phyloP scores from a whole-genome alignment of 108 stramenopile species.

The Cyclotella choctawhatcheeana region DNA sequence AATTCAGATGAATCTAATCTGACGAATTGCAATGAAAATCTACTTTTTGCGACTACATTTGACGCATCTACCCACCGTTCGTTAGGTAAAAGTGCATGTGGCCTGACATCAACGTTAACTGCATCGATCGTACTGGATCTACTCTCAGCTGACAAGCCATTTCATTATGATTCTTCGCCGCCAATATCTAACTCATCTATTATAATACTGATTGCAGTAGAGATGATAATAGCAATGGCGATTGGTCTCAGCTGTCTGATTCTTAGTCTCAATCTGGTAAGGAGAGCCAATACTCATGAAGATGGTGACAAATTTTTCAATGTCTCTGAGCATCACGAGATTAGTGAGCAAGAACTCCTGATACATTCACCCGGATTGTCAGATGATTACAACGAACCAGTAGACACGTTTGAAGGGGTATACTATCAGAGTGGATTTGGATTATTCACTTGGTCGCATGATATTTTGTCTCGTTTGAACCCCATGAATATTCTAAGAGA shows the following conservation, averaged over 20 bases:
- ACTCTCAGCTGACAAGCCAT: slow-evolving; percentile 35
- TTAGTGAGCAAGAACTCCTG: slow-evolving; percentile 26
- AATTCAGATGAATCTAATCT: slow-evolving; percentile 44
- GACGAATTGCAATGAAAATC: slow-evolving; percentile 26
- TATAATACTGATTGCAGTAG: slow-evolving; percentile 55
- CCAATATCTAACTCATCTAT: slow-evolving; percentile 59
- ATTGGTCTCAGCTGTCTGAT: slow-evolving; percentile 57
- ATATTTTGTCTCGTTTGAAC: slow-evolving; percentile 12
- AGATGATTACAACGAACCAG: not conserved
- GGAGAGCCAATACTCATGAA: slow-evolving; percentile 36
- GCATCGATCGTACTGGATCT: slow-evolving; percentile 59
- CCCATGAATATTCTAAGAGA: slow-evolving; percentile 13
- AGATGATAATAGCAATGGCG: slow-evolving; percentile 55
- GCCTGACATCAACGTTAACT: slow-evolving; percentile 44
- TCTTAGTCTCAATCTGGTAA: slow-evolving; percentile 56
- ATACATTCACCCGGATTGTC: slow-evolving; percentile 15
- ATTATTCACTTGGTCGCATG: slow-evolving; percentile 2
- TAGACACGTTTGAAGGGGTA: not conserved
- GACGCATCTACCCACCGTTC: slow-evolving; percentile 40
- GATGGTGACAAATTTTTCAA: slow-evolving; percentile 48
- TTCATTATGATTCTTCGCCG: slow-evolving; percentile 45
- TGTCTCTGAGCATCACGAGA: slow-evolving; percentile 21
- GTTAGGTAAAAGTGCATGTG: slow-evolving; percentile 34
- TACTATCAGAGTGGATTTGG: not conserved
- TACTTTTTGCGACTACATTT: slow-evolving; percentile 42